Conservation (phyloP, 257 asterid species). For the Salvia splendens region DNA sequence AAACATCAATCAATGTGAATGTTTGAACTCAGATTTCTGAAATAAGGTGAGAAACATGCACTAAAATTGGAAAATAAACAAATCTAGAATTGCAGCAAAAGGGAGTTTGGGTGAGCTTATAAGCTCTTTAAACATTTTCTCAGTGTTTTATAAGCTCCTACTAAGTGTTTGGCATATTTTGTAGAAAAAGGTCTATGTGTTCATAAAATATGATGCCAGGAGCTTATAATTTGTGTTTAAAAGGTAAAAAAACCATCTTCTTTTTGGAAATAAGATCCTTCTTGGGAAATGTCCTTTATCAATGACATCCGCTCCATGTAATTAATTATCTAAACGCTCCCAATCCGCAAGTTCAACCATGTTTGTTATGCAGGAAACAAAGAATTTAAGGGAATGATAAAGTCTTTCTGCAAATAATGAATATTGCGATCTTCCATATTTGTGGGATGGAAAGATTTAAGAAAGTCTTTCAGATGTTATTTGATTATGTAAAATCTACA, state of each 20-base stretch:
- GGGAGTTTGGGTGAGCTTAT: background rate
- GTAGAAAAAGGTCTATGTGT: background rate
- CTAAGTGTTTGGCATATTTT: background rate
- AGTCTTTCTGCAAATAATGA: background rate
- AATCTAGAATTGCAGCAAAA: constrained; percentile 1
- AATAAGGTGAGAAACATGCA: background rate
- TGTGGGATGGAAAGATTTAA: background rate
- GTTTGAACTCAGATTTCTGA: background rate
- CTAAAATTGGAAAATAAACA: background rate
- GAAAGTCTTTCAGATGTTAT: constrained; percentile 26
- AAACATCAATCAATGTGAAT: background rate
- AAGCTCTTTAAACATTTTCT: background rate
- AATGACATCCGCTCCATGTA: background rate
- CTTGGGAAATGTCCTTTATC: background rate
- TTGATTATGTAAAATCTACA: constrained; percentile 6
- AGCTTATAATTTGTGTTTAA: background rate
- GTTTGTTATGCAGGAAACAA: constrained; percentile 5
- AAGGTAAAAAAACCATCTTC: background rate
- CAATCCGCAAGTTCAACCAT: background rate
- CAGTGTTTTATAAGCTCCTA: background rate
- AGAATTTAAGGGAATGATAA: background rate
- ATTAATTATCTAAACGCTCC: background rate
- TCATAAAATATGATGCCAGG: background rate
- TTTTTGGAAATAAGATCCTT: background rate
- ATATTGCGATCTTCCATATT: constrained; percentile 15